Base-by-base conservation (phyloP, 163 green algal genomes). In the Scenedesmus sp. region DNA sequence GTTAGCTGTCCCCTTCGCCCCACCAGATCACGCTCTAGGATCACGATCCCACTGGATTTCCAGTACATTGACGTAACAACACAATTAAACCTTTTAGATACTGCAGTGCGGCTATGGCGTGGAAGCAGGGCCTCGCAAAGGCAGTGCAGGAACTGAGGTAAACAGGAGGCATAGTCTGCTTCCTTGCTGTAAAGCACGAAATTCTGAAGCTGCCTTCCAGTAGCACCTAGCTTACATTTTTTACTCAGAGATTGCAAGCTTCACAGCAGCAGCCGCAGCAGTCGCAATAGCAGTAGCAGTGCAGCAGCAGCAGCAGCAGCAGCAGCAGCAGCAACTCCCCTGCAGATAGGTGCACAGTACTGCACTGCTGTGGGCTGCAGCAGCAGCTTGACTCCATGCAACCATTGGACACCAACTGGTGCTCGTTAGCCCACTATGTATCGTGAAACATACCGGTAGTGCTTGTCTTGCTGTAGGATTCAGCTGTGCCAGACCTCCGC, bases 121-220 rank as follows among this genome's bases (percentile, higher is more conserved):
- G 94, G 96, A 87, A 94, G n/a, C 88, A 85, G 33, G 91, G 93
- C 26, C 90, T 98, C 15, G 96, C 93, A 2, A 97, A 96, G 79
- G 95, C 94, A 56, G 83, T 98, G 93, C 96, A 98, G 90, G 96
- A 98, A 89, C 89, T 98, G 49, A 96, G 96, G 96, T 98, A 68
- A 10, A 92, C 53, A 68, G 18, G 65, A 35, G 42, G 68, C 12
- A 40, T 0, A 43, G 20, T 83, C 42, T 46, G n/a, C 30, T 72
- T 9, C 22, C 7, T 35, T 24, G 2, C 16, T 72, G 1, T 24
- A 33, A 12, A 72, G 59, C 59, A 72, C 13, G 13, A 56, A 20
- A 56, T 18, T 7, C 5, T 72, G 59, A 6, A 35, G 22, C 16
- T 30, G 56, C 24, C 26, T 13, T 35, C 10, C 13, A 56, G 4